phyloP scores from a whole-genome alignment of 2,329 filamentous ascomycete genomes.

The Dendrostoma leiphaemia region DNA sequence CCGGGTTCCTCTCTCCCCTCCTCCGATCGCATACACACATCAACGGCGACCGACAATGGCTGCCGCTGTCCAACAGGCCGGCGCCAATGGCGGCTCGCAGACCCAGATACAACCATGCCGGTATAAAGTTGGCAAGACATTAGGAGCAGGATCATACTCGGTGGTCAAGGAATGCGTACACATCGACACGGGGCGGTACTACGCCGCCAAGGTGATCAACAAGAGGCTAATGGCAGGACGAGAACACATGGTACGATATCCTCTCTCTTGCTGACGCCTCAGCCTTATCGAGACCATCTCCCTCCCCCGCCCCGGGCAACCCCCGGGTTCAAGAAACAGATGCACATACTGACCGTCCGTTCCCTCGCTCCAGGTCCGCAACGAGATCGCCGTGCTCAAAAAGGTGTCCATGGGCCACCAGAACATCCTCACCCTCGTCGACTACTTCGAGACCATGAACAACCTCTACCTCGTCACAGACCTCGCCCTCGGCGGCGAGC shows the following conservation, averaged over 20 bases:
- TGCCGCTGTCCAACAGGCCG: conserved; percentile 17
- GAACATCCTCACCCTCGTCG: conserved; percentile 95
- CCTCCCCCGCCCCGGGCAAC: too few species aligned
- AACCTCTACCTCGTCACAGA: conserved; percentile 98
- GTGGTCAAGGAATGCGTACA: conserved; percentile 99
- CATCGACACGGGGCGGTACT: conserved; percentile 95
- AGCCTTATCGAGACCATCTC: too few species aligned
- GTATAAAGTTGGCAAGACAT: conserved; percentile 98
- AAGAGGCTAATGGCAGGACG: conserved; percentile 96
- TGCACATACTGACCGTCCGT: too few species aligned
- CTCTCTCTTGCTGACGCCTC: background rate
- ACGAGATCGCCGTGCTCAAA: conserved; percentile 97
- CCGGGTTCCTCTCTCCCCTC: background rate
- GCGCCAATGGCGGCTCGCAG: conserved; percentile 26
- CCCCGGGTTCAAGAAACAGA: too few species aligned
- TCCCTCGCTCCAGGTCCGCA: conserved; percentile 69
- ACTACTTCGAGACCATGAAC: conserved; percentile 99
- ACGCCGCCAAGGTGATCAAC: conserved; percentile 99
- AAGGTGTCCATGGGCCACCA: conserved; percentile 98
- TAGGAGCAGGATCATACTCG: conserved; percentile 95
- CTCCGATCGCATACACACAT: background rate
- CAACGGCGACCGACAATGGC: conserved; percentile 16
- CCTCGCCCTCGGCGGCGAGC: conserved; percentile 89
- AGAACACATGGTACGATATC: conserved; percentile 84
- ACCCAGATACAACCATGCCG: conserved; percentile 88